Evolutionary conservation across 108 stramenopile genomes (phyloP).

Genomic region (Cyclotella distinguenda): DNA sequence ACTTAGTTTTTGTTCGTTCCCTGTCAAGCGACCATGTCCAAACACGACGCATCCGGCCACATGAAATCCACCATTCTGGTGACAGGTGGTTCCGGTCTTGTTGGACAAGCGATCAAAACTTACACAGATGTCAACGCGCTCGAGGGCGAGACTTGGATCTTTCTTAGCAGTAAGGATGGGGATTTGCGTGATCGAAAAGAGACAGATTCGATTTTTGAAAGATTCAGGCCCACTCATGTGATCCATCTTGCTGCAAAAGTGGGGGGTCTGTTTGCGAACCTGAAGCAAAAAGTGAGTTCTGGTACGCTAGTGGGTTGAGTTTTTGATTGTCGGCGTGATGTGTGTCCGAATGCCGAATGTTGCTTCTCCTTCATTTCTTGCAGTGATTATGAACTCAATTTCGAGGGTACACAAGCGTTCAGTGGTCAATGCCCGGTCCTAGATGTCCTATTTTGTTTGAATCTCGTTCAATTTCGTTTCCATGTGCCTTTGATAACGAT

Average conservation of each 20-base stretch:
- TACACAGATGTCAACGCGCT: slow-evolving; percentile 57
- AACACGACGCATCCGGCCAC: slow-evolving; percentile 18
- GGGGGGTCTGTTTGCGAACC: slow-evolving; percentile 94
- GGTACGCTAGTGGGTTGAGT: neutral
- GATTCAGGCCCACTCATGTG: slow-evolving; percentile 94
- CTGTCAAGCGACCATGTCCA: slow-evolving; percentile 31
- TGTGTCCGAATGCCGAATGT: too few relatives aligned
- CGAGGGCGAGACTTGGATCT: slow-evolving; percentile 79
- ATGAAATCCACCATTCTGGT: slow-evolving; percentile 81
- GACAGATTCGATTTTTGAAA: slow-evolving; percentile 92
- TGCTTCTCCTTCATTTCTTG: too few relatives aligned
- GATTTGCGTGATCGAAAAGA: slow-evolving; percentile 78
- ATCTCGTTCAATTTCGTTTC: too few relatives aligned
- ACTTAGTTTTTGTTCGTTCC: too few relatives aligned
- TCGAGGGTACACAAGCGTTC: too few relatives aligned
- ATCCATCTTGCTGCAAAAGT: slow-evolving; percentile 99
- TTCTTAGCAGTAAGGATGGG: slow-evolving; percentile 78
- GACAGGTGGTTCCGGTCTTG: slow-evolving; percentile 97
- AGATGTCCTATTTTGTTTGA: too few relatives aligned
- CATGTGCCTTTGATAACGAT: too few relatives aligned
- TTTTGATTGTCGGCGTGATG: too few relatives aligned
- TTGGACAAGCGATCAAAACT: slow-evolving; percentile 89
- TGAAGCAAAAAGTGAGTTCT: slow-evolving; percentile 70
- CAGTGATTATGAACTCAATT: too few relatives aligned
- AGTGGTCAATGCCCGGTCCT: too few relatives aligned